phyloP scores from a whole-genome alignment of 176 grass and related monocot genomes.

The Metroxylon sagu region DNA sequence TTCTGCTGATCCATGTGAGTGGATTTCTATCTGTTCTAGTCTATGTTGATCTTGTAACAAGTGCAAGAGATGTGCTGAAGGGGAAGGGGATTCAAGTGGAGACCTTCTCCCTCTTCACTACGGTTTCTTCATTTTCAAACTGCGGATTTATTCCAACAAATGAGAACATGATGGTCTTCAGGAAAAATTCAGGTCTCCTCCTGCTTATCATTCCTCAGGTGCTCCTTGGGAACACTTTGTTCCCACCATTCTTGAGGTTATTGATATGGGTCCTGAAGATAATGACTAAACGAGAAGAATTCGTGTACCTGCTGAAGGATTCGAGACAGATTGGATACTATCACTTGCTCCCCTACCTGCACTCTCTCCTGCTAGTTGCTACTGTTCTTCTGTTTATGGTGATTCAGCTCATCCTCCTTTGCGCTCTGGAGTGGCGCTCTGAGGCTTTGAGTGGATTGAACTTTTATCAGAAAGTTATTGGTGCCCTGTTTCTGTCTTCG shows the following conservation, averaged over 20 bases:
- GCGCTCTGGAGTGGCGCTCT: constrained; percentile 42
- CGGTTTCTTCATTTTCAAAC: constrained; percentile 54
- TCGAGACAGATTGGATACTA: constrained; percentile 23
- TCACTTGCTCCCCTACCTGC: constrained; percentile 39
- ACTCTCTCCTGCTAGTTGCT: constrained; percentile 32
- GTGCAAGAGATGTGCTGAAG: constrained; percentile 26
- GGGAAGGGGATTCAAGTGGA: constrained; percentile 28
- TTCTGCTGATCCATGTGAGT: constrained; percentile 25
- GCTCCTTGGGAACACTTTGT: constrained; percentile 42
- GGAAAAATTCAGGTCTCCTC: constrained; percentile 34
- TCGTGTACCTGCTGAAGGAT: constrained; percentile 23
- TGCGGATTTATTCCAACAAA: constrained; percentile 57
- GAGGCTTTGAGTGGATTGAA: constrained; percentile 27
- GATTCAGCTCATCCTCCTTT: constrained; percentile 24
- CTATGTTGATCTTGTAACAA: constrained; percentile 17
- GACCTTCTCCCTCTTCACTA: constrained; percentile 53
- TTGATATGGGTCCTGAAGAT: constrained; percentile 30
- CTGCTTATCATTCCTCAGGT: constrained; percentile 44
- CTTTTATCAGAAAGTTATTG: constrained; percentile 33
- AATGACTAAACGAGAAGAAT: constrained; percentile 19
- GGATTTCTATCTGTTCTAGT: constrained; percentile 22
- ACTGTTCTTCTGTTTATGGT: constrained; percentile 22
- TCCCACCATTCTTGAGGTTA: constrained; percentile 30
- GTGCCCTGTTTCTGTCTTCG: constrained; percentile 44
- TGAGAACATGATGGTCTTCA: constrained; percentile 56